Conservation (phyloP, 805 yeast species). For the Scheffersomyces lignosus region DNA sequence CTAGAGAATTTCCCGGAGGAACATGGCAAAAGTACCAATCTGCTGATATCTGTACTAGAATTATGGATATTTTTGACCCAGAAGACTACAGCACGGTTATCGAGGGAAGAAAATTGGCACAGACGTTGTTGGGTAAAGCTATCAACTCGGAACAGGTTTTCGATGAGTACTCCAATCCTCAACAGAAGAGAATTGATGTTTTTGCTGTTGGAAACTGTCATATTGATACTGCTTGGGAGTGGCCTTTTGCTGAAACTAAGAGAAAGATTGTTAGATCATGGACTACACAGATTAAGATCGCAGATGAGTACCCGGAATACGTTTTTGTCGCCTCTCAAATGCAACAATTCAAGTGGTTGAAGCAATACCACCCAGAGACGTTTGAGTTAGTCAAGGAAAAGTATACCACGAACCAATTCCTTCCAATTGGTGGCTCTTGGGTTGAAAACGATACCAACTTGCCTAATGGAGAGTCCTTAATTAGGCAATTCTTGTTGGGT, state of each 20-base stretch:
- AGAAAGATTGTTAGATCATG: slow-evolving; percentile 92
- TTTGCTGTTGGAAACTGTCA: slow-evolving; percentile 93
- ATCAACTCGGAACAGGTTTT: slow-evolving; percentile 68
- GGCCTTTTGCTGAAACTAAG: slow-evolving; percentile 98
- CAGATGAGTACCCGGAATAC: slow-evolving; percentile 89
- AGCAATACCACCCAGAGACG: slow-evolving; percentile 81
- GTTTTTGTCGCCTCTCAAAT: slow-evolving; percentile 94
- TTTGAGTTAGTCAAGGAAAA: slow-evolving; percentile 64
- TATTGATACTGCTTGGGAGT: slow-evolving; percentile 97
- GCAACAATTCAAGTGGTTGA: slow-evolving; percentile 93
- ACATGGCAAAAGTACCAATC: slow-evolving; percentile 86
- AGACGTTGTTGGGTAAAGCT: slow-evolving; percentile 61
- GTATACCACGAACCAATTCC: slow-evolving; percentile 68
- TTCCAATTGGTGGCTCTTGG: slow-evolving; percentile 97
- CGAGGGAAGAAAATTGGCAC: slow-evolving; percentile 67
- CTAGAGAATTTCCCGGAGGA: slow-evolving; percentile 75
- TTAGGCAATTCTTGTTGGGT: slow-evolving; percentile 86
- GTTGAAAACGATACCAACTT: slow-evolving; percentile 95
- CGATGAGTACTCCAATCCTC: slow-evolving; percentile 34
- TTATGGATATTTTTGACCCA: slow-evolving; percentile 83
- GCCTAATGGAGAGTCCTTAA: slow-evolving; percentile 91
- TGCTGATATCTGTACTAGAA: slow-evolving; percentile 71
- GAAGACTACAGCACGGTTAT: slow-evolving; percentile 55
- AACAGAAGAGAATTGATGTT: slow-evolving; percentile 51
- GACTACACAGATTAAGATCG: slow-evolving; percentile 85